Conservation (phyloP, 495 filamentous ascomycete genomes). For the Xylaria curta region DNA sequence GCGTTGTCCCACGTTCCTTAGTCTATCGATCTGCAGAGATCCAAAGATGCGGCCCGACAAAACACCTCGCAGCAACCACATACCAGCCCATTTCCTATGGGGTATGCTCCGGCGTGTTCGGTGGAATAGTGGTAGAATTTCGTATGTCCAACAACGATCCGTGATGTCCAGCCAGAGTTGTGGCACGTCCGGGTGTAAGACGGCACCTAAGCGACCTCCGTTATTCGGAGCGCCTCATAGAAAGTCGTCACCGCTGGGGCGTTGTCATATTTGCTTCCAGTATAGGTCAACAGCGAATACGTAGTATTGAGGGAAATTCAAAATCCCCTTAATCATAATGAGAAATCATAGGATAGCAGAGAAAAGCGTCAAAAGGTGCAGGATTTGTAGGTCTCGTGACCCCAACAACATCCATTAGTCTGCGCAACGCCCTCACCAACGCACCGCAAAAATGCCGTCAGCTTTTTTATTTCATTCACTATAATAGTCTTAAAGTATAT, state of each 20-base stretch:
- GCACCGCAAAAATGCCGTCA: no score
- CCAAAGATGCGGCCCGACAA: background rate
- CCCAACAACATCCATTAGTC: background rate
- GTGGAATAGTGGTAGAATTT: background rate
- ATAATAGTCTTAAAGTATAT: no score
- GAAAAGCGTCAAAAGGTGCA: background rate
- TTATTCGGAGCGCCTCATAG: background rate
- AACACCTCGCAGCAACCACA: background rate
- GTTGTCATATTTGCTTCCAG: background rate
- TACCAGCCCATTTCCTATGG: background rate
- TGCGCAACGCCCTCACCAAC: background rate
- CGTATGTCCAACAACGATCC: background rate
- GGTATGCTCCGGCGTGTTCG: background rate
- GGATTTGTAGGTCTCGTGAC: conserved; percentile 3
- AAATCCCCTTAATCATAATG: background rate
- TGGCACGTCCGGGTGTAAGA: background rate
- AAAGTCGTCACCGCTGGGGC: background rate
- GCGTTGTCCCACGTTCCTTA: conserved; percentile 5
- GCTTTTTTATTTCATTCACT: no score
- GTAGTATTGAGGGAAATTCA: background rate
- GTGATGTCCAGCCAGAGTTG: background rate
- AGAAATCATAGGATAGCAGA: background rate
- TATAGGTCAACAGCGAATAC: background rate
- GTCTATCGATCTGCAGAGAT: background rate
- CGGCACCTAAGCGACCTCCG: background rate